Evolutionary conservation across 441 rosid genomes (phyloP).

Genomic region (Adansonia grandidieri): DNA sequence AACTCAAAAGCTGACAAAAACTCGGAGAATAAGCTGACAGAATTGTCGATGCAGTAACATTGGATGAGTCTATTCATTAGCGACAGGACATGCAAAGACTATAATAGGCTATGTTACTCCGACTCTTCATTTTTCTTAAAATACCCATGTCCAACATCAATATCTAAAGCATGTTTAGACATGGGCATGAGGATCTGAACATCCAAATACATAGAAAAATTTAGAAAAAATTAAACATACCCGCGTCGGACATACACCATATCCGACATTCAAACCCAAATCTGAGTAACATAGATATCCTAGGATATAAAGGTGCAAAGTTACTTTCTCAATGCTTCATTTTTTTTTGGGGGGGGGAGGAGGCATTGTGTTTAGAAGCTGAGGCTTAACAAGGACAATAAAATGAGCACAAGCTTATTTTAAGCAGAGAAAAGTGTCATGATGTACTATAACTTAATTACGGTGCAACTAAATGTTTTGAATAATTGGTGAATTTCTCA

Average conservation of each 20-base stretch:
- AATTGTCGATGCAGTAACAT: neutral
- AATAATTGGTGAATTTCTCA: slow-evolving; percentile 4
- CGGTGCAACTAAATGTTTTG: neutral
- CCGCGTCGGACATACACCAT: too few relatives aligned
- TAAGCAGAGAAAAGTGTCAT: neutral
- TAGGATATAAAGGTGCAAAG: neutral
- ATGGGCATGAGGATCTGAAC: too few relatives aligned
- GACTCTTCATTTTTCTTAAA: too few relatives aligned
- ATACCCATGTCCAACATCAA: too few relatives aligned
- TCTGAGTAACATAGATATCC: neutral
- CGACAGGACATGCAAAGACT: neutral
- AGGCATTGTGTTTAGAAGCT: neutral
- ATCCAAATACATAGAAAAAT: too few relatives aligned
- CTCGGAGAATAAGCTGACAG: neutral
- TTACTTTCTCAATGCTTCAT: neutral
- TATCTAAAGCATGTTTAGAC: too few relatives aligned
- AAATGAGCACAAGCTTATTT: neutral
- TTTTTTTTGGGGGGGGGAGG: neutral
- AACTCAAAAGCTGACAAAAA: slow-evolving; percentile 10
- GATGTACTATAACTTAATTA: neutral
- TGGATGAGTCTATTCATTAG: neutral
- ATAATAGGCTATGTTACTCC: neutral
- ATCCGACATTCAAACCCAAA: too few relatives aligned
- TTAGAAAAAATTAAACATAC: too few relatives aligned
- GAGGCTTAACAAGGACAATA: neutral